These are phyloP conservation scores for Cardamine chenopodiifolia DNA, from an alignment of 345 rosid species.

Conservation along the genomic window DNA sequence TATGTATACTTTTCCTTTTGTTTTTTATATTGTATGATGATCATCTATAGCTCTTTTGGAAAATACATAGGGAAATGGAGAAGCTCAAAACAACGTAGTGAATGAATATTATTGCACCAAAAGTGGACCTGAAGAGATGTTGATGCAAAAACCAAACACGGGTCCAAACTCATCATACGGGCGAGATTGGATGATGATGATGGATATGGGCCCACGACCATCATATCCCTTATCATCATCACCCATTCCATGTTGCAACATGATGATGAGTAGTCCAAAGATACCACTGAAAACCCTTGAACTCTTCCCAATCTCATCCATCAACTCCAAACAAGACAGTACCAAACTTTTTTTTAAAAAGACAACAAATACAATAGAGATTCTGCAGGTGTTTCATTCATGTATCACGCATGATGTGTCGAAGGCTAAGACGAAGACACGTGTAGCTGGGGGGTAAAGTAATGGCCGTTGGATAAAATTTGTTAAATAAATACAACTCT, in stretches of 20 bases:
- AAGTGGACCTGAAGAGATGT: slow-evolving; percentile 35
- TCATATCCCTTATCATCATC: slow-evolving; percentile 43
- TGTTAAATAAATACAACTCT: slow-evolving; percentile 17
- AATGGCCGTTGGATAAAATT: slow-evolving; percentile 38
- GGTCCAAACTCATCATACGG: slow-evolving; percentile 47
- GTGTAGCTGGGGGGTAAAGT: slow-evolving; percentile 36
- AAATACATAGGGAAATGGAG: slow-evolving; percentile 45
- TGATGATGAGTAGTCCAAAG: slow-evolving; percentile 41
- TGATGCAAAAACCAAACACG: slow-evolving; percentile 49
- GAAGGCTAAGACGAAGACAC: slow-evolving; percentile 25
- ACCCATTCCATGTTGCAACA: slow-evolving; percentile 33
- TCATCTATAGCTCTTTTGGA: neutral
- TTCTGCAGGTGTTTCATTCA: slow-evolving; percentile 47
- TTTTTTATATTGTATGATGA: neutral
- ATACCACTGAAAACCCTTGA: slow-evolving; percentile 81
- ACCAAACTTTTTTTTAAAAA: slow-evolving; percentile 38
- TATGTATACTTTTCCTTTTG: neutral
- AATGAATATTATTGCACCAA: slow-evolving; percentile 47
- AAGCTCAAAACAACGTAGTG: slow-evolving; percentile 38
- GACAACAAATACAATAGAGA: slow-evolving; percentile 41
- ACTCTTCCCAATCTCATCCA: slow-evolving; percentile 79
- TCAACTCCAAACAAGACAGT: slow-evolving; percentile 69
- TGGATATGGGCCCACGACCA: slow-evolving; percentile 47
- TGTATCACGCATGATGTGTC: slow-evolving; percentile 27
- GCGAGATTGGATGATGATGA: slow-evolving; percentile 62